These are phyloP conservation scores for Globisporangium cylindrosporum DNA, from an alignment of 352 stramenopile genomes.

Conservation along the genomic window DNA sequence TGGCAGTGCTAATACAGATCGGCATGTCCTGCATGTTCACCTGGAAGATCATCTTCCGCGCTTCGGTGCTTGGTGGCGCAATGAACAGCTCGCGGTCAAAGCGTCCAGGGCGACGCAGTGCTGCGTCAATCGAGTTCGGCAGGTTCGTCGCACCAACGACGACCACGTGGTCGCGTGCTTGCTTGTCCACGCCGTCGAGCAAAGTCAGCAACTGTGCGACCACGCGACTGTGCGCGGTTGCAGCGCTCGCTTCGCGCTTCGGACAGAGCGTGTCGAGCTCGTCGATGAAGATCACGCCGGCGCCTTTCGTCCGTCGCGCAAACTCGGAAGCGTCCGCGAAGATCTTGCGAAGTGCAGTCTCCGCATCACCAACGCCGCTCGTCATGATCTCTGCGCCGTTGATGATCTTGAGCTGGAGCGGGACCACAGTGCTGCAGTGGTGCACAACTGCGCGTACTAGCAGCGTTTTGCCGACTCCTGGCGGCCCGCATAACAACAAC, in stretches of 20 bases:
- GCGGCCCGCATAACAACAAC: slow-evolving; percentile 67
- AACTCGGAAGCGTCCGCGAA: slow-evolving; percentile 46
- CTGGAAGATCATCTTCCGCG: slow-evolving; percentile 62
- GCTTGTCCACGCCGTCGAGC: slow-evolving; percentile 89
- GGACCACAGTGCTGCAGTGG: slow-evolving; percentile 45
- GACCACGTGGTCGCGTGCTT: slow-evolving; percentile 83
- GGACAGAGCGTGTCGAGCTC: slow-evolving; percentile 95
- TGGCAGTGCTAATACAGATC: slow-evolving; percentile 16
- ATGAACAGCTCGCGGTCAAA: slow-evolving; percentile 84
- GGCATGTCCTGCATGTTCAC: slow-evolving; percentile 51
- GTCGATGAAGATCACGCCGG: slow-evolving; percentile 93
- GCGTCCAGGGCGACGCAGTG: slow-evolving; percentile 68
- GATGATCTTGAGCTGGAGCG: slow-evolving; percentile 62
- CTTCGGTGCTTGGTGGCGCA: slow-evolving; percentile 33
- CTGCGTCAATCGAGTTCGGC: slow-evolving; percentile 90
- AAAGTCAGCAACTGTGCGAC: slow-evolving; percentile 95
- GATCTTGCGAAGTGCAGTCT: slow-evolving; percentile 53
- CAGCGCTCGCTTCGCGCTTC: slow-evolving; percentile 71
- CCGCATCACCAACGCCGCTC: slow-evolving; percentile 64
- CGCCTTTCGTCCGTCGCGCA: slow-evolving; percentile 24
- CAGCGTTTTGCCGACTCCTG: slow-evolving; percentile 81
- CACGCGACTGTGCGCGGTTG: slow-evolving; percentile 65
- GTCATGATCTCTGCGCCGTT: slow-evolving; percentile 84
- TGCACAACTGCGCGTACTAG: slow-evolving; percentile 67
- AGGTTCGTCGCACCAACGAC: slow-evolving; percentile 94